Base-by-base conservation (phyloP, 345 rosid species). In the Citrus inodora region DNA sequence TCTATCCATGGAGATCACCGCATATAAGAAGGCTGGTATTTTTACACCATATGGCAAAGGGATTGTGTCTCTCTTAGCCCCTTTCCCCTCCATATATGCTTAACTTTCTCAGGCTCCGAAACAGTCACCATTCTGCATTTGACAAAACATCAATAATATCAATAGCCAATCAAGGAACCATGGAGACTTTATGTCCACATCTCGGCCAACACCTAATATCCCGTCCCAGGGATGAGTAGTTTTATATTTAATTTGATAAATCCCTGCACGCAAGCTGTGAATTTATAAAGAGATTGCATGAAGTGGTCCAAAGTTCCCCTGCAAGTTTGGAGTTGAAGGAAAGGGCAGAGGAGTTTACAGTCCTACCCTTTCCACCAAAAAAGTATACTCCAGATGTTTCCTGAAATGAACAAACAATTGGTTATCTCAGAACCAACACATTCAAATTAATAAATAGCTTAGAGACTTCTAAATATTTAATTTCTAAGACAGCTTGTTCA, bases 341-440 rank as follows among this genome's bases (percentile, higher is more conserved):
- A 83, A 86, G 71, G 6, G 72, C 58, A 6, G 98, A 91, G 21
- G 98, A 90, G 58, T 79, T 71, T 8, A 94, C 63, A 35, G 83
- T 88, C 80, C 89, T 83, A 28, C 98, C 97, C 10, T 88, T 85
- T 60, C 97, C 98, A 72, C 99, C 98, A 76, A 92, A 94, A 84
- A 89, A 92, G 81, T 90, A 90, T 40, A 78, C 84, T 71, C 93
- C 93, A n/a, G 97, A 92, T 51, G 67, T 78, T 80, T 88, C 93
- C 98, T 92, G 90, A 79, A 79, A 71, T 24, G 13, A 74, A 63
- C 72, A 62, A 60, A 75, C 40, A 59, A 78, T 53, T 25, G 13
- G 53, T 33, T 55, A 76, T 6, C 79, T 16, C 33, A 55, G 69
- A 24, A 16, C 62, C 27, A 35, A 74, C 4, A 58, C 19, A 21